Conservation (phyloP, 169 alveolate species). For the Plasmodium knowlesi region DNA sequence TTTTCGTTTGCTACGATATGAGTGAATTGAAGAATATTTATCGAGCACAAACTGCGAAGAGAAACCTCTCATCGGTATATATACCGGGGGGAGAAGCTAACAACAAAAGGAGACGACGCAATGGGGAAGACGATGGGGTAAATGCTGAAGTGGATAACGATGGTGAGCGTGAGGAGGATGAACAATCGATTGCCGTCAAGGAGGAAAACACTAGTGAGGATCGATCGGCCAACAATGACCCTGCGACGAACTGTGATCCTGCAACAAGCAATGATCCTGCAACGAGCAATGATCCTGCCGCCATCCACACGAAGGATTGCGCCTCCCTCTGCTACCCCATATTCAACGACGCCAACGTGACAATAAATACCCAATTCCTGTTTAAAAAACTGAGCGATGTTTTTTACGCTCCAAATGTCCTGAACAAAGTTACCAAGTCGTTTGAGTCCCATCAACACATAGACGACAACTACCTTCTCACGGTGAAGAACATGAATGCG, state of each 20-base stretch:
- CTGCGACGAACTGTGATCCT: background rate
- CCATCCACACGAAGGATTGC: slow-evolving; percentile 5
- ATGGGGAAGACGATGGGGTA: background rate
- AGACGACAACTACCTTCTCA: slow-evolving; percentile 51
- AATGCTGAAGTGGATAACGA: background rate
- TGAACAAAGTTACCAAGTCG: slow-evolving; percentile 27
- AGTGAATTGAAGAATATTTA: slow-evolving; percentile 22
- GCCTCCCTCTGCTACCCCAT: background rate
- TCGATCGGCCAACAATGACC: background rate
- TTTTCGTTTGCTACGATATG: slow-evolving; percentile 52
- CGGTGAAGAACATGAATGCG: slow-evolving; percentile 48
- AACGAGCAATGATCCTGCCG: background rate
- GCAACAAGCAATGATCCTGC: background rate
- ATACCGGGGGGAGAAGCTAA: background rate
- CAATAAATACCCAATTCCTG: slow-evolving; percentile 17
- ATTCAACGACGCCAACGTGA: slow-evolving; percentile 20
- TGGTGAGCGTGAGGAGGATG: background rate
- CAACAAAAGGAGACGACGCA: background rate
- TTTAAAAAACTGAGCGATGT: slow-evolving; percentile 21
- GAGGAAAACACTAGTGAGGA: background rate
- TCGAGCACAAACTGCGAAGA: background rate
- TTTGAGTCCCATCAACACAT: slow-evolving; percentile 70
- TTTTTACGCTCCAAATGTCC: slow-evolving; percentile 13
- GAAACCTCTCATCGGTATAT: background rate
- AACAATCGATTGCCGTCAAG: background rate